phyloP scores from a whole-genome alignment of 2,329 filamentous ascomycete species.

The Aspergillus calidoustus region DNA sequence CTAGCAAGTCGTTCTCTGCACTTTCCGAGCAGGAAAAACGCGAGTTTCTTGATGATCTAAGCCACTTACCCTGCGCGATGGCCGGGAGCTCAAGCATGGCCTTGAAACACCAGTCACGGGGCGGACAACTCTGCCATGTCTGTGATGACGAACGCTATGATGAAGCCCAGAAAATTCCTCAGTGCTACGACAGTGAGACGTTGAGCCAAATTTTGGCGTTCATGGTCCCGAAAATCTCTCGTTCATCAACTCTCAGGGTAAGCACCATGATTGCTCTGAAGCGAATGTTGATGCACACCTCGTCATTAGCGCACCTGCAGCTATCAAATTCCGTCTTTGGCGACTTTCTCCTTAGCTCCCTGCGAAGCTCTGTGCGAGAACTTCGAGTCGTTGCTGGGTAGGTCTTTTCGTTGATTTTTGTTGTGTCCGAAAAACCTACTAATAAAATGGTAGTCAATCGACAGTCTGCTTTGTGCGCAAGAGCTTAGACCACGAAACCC shows the following conservation, averaged over 20 bases:
- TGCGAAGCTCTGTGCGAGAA: slow-evolving; percentile 84
- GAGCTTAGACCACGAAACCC: slow-evolving; percentile 52
- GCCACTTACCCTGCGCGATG: slow-evolving; percentile 61
- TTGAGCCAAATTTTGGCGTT: slow-evolving; percentile 51
- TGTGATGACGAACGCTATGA: slow-evolving; percentile 41
- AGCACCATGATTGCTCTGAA: slow-evolving; percentile 73
- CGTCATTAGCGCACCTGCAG: slow-evolving; percentile 63
- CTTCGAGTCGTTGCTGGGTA: slow-evolving; percentile 79
- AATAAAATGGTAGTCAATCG: slow-evolving; percentile 55
- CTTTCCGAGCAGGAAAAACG: slow-evolving; percentile 58
- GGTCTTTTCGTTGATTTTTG: neutral
- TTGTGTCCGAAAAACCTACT: slow-evolving; percentile 7
- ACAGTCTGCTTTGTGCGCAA: slow-evolving; percentile 68
- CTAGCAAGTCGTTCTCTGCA: slow-evolving; percentile 50
- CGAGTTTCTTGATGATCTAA: slow-evolving; percentile 59
- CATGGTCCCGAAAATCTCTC: slow-evolving; percentile 45
- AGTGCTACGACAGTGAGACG: slow-evolving; percentile 33
- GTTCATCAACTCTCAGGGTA: slow-evolving; percentile 66
- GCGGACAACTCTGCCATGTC: slow-evolving; percentile 38
- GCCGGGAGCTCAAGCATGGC: slow-evolving; percentile 51
- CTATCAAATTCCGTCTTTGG: slow-evolving; percentile 71
- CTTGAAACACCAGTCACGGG: slow-evolving; percentile 28
- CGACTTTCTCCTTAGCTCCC: slow-evolving; percentile 78
- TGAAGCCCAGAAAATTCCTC: slow-evolving; percentile 18
- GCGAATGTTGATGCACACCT: slow-evolving; percentile 70